Conservation (phyloP, 768 basidiomycete species). For the Rhodosporidiobolus odoratus region DNA sequence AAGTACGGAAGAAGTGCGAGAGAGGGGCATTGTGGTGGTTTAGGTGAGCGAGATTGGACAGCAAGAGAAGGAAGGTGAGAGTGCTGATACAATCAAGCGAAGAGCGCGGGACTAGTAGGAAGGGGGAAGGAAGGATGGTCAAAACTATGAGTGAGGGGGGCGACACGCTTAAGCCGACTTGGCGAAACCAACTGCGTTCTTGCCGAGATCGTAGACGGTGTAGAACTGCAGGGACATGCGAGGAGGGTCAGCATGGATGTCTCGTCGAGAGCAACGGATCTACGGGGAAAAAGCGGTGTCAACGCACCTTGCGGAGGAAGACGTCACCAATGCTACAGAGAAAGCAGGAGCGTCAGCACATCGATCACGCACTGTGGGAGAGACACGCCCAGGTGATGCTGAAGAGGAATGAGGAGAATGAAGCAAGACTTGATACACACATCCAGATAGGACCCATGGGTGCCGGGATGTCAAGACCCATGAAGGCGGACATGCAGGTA, state of each 20-base stretch:
- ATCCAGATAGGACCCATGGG: slow-evolving; percentile 43
- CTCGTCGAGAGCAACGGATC: slow-evolving; percentile 75
- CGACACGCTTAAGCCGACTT: slow-evolving; percentile 39
- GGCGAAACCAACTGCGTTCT: slow-evolving; percentile 75
- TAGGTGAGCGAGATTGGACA: too few species aligned
- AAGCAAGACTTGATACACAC: background rate
- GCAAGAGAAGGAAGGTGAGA: too few species aligned
- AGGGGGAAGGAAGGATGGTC: too few species aligned
- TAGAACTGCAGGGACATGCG: slow-evolving; percentile 39
- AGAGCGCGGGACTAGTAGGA: too few species aligned
- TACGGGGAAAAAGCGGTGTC: slow-evolving; percentile 45
- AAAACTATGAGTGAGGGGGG: too few species aligned
- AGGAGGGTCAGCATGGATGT: background rate
- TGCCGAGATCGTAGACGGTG: slow-evolving; percentile 49
- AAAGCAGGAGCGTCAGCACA: slow-evolving; percentile 2
- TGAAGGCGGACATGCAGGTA: slow-evolving; percentile 90
- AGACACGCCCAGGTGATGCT: slow-evolving; percentile 51
- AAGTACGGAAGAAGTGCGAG: too few species aligned
- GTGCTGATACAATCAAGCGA: too few species aligned
- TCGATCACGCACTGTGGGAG: slow-evolving; percentile 58
- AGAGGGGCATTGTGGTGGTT: too few species aligned
- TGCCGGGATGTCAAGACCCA: slow-evolving; percentile 76
- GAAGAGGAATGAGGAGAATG: slow-evolving; percentile 54
- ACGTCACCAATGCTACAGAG: slow-evolving; percentile 58
- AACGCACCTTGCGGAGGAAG: slow-evolving; percentile 74